Conservation (phyloP, 331 rosid species). For the Quercus lobata region DNA sequence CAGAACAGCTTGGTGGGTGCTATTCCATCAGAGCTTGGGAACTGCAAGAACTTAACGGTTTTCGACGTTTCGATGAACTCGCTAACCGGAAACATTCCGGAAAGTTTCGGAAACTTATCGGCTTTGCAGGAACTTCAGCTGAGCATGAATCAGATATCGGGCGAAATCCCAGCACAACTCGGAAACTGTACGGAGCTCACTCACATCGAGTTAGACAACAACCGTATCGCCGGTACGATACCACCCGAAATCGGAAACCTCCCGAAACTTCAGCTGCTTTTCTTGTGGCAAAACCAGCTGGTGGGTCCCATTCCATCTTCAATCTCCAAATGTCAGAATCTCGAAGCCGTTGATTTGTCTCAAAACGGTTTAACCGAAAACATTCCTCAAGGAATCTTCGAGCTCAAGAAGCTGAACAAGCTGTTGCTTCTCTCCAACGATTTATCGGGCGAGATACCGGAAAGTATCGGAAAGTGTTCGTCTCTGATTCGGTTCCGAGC, state of each 20-base stretch:
- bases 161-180: slow-evolving; percentile 67
- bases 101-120: slow-evolving; percentile 53
- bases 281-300: slow-evolving; percentile 78
- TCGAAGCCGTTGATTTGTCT: slow-evolving; percentile 78
- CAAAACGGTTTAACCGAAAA: slow-evolving; percentile 70
- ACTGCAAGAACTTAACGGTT: slow-evolving; percentile 48
- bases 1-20: slow-evolving; percentile 72
- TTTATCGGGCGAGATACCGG: slow-evolving; percentile 60
- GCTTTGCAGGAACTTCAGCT: slow-evolving; percentile 66
- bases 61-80: slow-evolving; percentile 78
- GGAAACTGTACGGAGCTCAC: slow-evolving; percentile 64
- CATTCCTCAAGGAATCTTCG: slow-evolving; percentile 69
- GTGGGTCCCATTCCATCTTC: slow-evolving; percentile 74
- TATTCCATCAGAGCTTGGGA: slow-evolving; percentile 71
- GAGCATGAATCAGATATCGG: slow-evolving; percentile 74
- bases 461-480: slow-evolving; percentile 76
- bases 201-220: slow-evolving; percentile 74
- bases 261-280: slow-evolving; percentile 55
- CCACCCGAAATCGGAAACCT: slow-evolving; percentile 76
- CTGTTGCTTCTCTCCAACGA: slow-evolving; percentile 74
- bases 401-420: slow-evolving; percentile 66
- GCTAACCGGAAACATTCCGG: slow-evolving; percentile 71
- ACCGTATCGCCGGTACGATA: slow-evolving; percentile 64
- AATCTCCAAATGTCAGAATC: slow-evolving; percentile 60
- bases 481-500: slow-evolving; percentile 84